These are phyloP conservation scores for Ammopiptanthus mongolicus DNA, from an alignment of 306 rosid species.

Conservation along the genomic window DNA sequence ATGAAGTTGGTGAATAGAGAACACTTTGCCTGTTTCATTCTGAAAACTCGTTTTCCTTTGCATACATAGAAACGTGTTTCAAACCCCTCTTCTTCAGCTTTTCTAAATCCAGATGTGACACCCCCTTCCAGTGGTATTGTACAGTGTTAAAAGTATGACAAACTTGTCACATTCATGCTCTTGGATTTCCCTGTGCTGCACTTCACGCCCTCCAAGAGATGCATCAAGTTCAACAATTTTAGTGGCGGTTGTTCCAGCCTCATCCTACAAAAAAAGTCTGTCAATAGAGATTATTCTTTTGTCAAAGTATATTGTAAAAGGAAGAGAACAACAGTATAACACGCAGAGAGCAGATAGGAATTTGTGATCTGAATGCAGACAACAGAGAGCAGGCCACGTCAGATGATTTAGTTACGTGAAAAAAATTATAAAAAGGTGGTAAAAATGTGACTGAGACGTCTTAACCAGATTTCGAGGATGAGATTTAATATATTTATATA, in stretches of 20 bases:
- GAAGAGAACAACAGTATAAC: too few species aligned
- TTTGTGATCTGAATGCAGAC: too few species aligned
- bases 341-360: too few species aligned
- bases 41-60: conserved; percentile 97
- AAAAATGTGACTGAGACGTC: too few species aligned
- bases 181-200: conserved; percentile 92
- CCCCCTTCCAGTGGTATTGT: conserved; percentile 96
- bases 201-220: conserved; percentile 95
- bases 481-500: too few species aligned
- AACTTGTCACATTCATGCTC: conserved; percentile 96
- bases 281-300: neutral
- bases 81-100: conserved; percentile 76
- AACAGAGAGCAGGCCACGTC: too few species aligned
- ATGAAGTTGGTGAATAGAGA: conserved; percentile 13
- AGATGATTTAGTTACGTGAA: too few species aligned
- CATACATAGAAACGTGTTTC: conserved; percentile 81
- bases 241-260: conserved; percentile 94
- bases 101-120: conserved; percentile 75
- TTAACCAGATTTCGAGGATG: too few species aligned
- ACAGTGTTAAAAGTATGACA: conserved; percentile 96
- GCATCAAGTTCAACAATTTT: conserved; percentile 92
- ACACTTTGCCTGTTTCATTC: conserved; percentile 84
- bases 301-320: neutral
- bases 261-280: conserved; percentile 61
- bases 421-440: too few species aligned